Conservation (phyloP, 2,329 filamentous ascomycete species). For the Scortechinia acanthostroma region DNA sequence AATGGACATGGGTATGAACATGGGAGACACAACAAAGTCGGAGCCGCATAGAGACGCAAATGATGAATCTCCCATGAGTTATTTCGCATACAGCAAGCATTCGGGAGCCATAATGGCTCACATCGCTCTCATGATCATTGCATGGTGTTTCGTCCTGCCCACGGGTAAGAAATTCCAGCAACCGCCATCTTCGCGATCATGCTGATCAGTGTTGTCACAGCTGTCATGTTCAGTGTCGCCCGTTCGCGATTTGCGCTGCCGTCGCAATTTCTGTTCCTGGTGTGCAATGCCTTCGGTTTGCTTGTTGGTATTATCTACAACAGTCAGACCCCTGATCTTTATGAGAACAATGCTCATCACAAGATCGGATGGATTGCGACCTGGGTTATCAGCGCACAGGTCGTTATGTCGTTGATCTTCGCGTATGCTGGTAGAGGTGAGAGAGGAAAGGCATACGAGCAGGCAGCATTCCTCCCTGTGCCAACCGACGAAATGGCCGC, state of each 20-base stretch:
- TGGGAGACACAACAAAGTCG: neutral
- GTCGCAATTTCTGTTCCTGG: conserved; percentile 62
- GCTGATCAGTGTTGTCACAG: conserved; percentile 40
- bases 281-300: conserved; percentile 55
- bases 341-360: conserved; percentile 80
- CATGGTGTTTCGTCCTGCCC: conserved; percentile 66
- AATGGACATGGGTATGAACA: conserved; percentile 1
- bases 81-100: conserved; percentile 28
- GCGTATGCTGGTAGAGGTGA: conserved; percentile 41
- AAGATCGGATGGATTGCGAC: conserved; percentile 81
- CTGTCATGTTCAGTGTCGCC: conserved; percentile 78
- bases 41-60: neutral
- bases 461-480: conserved; percentile 54
- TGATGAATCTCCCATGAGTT: conserved; percentile 12
- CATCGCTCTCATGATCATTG: conserved; percentile 59
- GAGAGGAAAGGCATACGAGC: conserved; percentile 29
- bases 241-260: conserved; percentile 68
- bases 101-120: conserved; percentile 39
- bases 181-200: too few relatives aligned
- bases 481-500: conserved; percentile 45
- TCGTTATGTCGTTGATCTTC: conserved; percentile 60
- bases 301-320: conserved; percentile 69
- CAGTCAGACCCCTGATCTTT: conserved; percentile 74
- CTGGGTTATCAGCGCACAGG: conserved; percentile 64
- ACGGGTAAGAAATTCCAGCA: conserved; percentile 40